Percentiles rank a stretch among this genome's conserved stretches.
Evolutionary conservation across 257 asterid species (phyloP).

Genomic region (Cynanchum wilfordii): DNA sequence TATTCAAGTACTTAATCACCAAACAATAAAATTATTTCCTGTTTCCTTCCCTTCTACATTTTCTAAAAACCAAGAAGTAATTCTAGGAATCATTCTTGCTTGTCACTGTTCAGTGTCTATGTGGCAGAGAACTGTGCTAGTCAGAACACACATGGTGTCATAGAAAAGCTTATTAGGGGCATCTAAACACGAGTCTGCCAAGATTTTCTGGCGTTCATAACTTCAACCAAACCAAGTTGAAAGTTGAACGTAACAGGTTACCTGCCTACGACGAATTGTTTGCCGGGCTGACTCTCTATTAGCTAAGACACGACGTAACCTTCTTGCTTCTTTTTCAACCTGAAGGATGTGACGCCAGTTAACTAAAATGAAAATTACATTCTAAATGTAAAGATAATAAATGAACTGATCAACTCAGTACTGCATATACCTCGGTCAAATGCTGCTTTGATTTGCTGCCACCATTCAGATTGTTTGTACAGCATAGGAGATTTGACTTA

Average conservation of each 20-base stretch:
- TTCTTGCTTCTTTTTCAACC: conserved; percentile 66
- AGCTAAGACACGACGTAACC: conserved; percentile 59
- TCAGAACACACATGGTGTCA: not conserved
- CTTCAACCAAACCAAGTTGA: conserved; percentile 2
- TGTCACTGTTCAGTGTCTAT: not conserved
- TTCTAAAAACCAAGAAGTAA: not conserved
- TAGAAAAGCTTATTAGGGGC: not conserved
- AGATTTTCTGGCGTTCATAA: not conserved
- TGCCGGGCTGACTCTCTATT: conserved; percentile 92
- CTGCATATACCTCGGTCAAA: conserved; percentile 41
- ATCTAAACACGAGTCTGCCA: not conserved
- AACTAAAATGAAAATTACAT: not conserved
- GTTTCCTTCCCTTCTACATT: not conserved
- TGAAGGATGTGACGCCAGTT: conserved; percentile 16
- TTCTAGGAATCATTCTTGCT: not conserved
- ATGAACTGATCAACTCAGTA: no score
- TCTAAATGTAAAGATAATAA: not conserved
- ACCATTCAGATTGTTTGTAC: conserved; percentile 15
- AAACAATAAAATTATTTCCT: not conserved
- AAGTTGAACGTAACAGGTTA: not conserved
- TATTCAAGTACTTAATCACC: not conserved
- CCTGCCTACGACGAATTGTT: conserved; percentile 90
- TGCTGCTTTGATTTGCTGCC: conserved; percentile 34
- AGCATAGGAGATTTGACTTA: conserved; percentile 19
- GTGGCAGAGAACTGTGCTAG: not conserved